phyloP scores from a whole-genome alignment of 805 yeast species.

The Teunomyces aglyptinius region DNA sequence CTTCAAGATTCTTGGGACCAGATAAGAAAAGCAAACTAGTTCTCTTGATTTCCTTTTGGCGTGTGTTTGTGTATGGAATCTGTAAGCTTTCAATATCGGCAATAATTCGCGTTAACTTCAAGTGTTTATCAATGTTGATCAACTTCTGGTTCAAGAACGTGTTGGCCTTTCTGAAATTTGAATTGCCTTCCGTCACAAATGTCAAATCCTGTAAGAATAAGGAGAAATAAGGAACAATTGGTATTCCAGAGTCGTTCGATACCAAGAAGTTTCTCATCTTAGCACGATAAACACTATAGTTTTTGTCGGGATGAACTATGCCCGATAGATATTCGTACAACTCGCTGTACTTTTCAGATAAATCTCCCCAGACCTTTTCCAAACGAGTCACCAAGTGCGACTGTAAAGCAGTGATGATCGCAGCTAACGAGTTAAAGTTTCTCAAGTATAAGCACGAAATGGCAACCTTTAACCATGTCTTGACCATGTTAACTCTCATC shows the following conservation, averaged over 20 bases:
- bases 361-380: constrained; percentile 53
- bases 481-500: constrained; percentile 53
- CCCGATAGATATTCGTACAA: constrained; percentile 62
- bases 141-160: constrained; percentile 55
- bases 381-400: constrained; percentile 68
- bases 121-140: constrained; percentile 72
- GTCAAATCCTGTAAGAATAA: constrained; percentile 76
- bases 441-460: constrained; percentile 69
- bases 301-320: constrained; percentile 73
- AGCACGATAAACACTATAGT: constrained; percentile 65
- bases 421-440: constrained; percentile 76
- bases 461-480: constrained; percentile 73
- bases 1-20: constrained; percentile 13
- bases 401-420: constrained; percentile 74
- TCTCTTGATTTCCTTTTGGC: constrained; percentile 17
- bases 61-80: constrained; percentile 48
- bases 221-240: constrained; percentile 75
- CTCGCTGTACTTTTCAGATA: constrained; percentile 59
- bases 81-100: constrained; percentile 69
- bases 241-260: constrained; percentile 49
- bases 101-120: constrained; percentile 62
- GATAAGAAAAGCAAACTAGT: constrained; percentile 22
- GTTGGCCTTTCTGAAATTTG: constrained; percentile 61
- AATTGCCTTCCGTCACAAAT: constrained; percentile 79
- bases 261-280: constrained; percentile 57